Base-by-base conservation (phyloP, 169 alveolate genomes). In the Babesia sp. region DNA sequence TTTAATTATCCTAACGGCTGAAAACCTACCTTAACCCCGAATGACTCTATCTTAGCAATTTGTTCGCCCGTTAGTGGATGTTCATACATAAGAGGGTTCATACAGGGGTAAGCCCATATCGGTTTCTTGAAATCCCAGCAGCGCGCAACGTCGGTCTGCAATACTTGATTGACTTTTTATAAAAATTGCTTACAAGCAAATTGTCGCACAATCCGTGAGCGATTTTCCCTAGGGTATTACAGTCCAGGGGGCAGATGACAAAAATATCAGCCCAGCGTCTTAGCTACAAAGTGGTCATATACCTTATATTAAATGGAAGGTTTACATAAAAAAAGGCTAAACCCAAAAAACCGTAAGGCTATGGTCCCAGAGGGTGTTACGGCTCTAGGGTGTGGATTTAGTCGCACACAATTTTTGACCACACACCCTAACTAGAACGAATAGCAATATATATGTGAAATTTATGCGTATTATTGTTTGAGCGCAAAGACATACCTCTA, bases 41-140 rank as follows among this genome's bases (percentile, higher is more conserved):
- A 87, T 18, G 90, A 80, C 46, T 86, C 37, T 4, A 96, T 61
- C 33, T 39, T 61, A 6, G 76, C 60, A 2, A 94, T 39, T 29
- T 96, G 95, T 39, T 55, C 73, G 6, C 75, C 53, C 24, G 99
- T 96, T 0, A 95, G 48, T 11, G 97, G 97, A 66, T 94, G 93
- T 29, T 89, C 90, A 85, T 90, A 96, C 99, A 96, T 96, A 29
- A 75, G 59, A 5, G 97, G 93, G 75, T 96, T 96, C 99, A 96
- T 96, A 16, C 98, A 96, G 9, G 98, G 99, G 37, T 94, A 96
- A 7, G 94, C 96, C 36, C 94, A 55, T 41, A 90, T 46, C 12
- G 96, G 96, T 71, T 94, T 93, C 39, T 51, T 39, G 70, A 92
- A 84, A 70, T 92, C 95, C 98, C 98, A 95, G 28, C 97, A 95